A percentile compares a stretch with the other conserved stretches of the same genome.
phyloP scores from a whole-genome alignment of 2,329 filamentous ascomycete species.

The Colletotrichum karsti region DNA sequence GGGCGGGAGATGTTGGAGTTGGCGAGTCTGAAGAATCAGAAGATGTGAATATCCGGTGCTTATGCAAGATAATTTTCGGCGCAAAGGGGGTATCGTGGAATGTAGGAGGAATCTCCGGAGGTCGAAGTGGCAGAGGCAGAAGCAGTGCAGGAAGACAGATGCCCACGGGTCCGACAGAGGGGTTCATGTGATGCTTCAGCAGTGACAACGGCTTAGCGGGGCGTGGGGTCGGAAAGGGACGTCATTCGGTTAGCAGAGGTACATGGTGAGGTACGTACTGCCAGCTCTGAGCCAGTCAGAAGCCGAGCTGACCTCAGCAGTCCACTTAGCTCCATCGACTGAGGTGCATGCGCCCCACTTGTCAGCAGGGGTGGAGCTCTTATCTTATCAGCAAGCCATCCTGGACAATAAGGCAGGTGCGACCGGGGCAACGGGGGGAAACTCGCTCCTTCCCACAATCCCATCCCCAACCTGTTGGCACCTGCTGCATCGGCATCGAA shows the following conservation, averaged over 20 bases:
- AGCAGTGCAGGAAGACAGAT: neutral
- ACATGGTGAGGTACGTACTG: neutral
- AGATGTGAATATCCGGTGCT: neutral
- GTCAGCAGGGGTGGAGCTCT: constrained; percentile 16
- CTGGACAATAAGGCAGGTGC: neutral
- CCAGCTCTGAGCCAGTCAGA: neutral
- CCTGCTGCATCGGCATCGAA: neutral
- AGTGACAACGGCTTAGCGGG: constrained; percentile 26
- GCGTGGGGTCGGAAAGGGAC: constrained; percentile 20
- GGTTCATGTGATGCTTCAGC: constrained; percentile 29
- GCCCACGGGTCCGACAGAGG: constrained; percentile 24
- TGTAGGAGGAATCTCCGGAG: neutral
- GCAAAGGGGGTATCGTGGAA: neutral
- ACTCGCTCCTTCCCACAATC: neutral
- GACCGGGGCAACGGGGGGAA: neutral
- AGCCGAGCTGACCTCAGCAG: neutral
- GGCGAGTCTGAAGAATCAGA: neutral
- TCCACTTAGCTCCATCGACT: neutral
- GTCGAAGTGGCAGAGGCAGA: neutral
- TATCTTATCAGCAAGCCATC: constrained; percentile 22
- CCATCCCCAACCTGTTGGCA: neutral
- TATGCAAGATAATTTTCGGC: neutral
- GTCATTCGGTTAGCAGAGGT: constrained; percentile 18
- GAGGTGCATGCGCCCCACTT: neutral
- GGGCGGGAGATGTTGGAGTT: constrained; percentile 5